phyloP scores from a whole-genome alignment of 1,139 yeast genomes.

The Waltiozyma sp. region DNA sequence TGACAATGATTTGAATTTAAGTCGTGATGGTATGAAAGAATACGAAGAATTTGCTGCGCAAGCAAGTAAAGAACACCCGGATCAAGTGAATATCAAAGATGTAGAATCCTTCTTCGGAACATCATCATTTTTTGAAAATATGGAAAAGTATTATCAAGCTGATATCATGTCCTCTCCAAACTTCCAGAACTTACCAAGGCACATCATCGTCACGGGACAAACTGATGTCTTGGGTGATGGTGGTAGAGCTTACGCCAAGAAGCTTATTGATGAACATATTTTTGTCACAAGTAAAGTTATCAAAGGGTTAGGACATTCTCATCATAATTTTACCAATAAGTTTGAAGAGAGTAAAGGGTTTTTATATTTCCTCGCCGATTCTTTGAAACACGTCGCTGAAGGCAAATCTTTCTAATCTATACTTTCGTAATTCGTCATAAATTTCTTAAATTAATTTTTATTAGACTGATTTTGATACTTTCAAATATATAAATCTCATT shows the following conservation, averaged over 20 bases:
- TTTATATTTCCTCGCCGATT: background rate
- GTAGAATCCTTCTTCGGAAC: background rate
- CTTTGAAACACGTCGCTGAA: background rate
- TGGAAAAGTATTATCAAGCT: background rate
- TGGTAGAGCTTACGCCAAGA: background rate
- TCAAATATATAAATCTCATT: no score
- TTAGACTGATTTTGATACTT: no score
- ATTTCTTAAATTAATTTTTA: no score
- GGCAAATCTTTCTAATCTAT: background rate
- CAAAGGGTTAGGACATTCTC: background rate
- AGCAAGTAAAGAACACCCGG: background rate
- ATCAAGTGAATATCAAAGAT: background rate
- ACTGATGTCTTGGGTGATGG: slow-evolving; percentile 1
- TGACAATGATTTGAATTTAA: background rate
- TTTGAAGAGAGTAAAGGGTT: background rate
- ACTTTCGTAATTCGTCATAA: no score
- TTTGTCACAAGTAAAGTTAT: background rate
- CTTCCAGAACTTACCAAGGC: background rate
- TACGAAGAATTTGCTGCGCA: background rate
- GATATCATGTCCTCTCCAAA: background rate
- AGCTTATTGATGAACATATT: background rate
- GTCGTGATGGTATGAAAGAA: background rate
- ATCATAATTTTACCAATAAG: background rate
- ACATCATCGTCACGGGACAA: background rate
- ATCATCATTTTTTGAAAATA: background rate